Evolutionary conservation across 73 alveolate genomes (phyloP).

Genomic region (Stentor roeselii): DNA sequence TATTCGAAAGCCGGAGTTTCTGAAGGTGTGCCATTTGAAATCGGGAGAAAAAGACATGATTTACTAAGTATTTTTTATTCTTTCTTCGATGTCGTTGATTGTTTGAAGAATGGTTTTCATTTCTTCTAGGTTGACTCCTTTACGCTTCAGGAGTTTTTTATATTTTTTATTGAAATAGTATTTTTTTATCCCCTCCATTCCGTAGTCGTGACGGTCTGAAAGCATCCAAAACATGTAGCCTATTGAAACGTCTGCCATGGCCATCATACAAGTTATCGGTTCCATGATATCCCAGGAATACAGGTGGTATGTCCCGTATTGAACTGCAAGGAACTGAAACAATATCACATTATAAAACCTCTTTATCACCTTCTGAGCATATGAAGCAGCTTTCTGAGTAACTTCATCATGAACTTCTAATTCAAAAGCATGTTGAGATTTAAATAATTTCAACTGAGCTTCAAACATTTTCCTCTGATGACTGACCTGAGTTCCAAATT

Average conservation of each 20-base stretch:
- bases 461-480: neutral
- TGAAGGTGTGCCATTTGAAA: neutral
- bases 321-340: conserved; percentile 5
- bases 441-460: neutral
- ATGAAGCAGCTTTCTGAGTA: neutral
- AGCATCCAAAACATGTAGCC: conserved; percentile 51
- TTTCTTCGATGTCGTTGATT: neutral
- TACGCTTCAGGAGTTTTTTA: neutral
- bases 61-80: conserved; percentile 7
- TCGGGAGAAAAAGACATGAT: neutral
- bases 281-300: conserved; percentile 66
- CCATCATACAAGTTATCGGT: conserved; percentile 51
- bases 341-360: neutral
- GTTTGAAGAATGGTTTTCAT: neutral
- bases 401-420: neutral
- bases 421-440: neutral
- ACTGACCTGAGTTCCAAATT: neutral
- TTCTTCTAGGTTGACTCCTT: neutral
- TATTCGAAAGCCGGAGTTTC: too few species aligned
- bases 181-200: neutral
- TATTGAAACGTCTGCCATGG: conserved; percentile 40
- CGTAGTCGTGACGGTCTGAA: neutral
- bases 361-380: neutral
- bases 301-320: conserved; percentile 52
- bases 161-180: neutral